Conservation (phyloP, 495 filamentous ascomycete species). For the Talaromyces proteolyticus region DNA sequence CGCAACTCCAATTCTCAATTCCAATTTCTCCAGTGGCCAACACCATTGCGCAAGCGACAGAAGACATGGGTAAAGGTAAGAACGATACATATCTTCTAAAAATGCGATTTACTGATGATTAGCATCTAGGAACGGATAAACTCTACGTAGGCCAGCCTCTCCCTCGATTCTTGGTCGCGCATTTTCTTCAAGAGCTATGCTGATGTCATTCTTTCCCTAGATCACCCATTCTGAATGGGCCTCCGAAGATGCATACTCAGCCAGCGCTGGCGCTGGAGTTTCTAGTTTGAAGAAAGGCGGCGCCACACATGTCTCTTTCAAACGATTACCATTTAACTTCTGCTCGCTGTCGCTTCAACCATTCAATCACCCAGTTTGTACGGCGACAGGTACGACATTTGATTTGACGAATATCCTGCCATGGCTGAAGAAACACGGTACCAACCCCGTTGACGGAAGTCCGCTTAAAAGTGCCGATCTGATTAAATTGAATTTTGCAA, state of each 20-base stretch:
- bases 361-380: conserved; percentile 82
- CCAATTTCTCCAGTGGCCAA: neutral
- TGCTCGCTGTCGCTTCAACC: conserved; percentile 94
- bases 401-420: conserved; percentile 81
- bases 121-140: conserved; percentile 57
- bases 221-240: conserved; percentile 97
- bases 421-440: conserved; percentile 90
- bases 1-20: neutral
- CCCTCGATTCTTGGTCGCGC: too few species aligned
- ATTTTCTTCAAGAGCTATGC: too few species aligned
- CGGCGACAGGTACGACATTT: conserved; percentile 70
- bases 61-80: conserved; percentile 55
- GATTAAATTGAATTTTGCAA: conserved; percentile 84
- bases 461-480: conserved; percentile 75
- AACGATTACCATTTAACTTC: conserved; percentile 94
- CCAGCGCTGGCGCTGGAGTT: conserved; percentile 67
- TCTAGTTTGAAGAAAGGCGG: conserved; percentile 38
- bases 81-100: conserved; percentile 8
- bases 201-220: conserved; percentile 29
- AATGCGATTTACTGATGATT: neutral
- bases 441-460: conserved; percentile 81
- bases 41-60: neutral
- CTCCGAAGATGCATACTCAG: conserved; percentile 78
- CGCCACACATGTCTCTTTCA: conserved; percentile 60
- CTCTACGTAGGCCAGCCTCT: conserved; percentile 54